These are phyloP conservation scores for Nectriaceae sp. DNA, from an alignment of 2,329 filamentous ascomycete genomes.

Conservation along the genomic window DNA sequence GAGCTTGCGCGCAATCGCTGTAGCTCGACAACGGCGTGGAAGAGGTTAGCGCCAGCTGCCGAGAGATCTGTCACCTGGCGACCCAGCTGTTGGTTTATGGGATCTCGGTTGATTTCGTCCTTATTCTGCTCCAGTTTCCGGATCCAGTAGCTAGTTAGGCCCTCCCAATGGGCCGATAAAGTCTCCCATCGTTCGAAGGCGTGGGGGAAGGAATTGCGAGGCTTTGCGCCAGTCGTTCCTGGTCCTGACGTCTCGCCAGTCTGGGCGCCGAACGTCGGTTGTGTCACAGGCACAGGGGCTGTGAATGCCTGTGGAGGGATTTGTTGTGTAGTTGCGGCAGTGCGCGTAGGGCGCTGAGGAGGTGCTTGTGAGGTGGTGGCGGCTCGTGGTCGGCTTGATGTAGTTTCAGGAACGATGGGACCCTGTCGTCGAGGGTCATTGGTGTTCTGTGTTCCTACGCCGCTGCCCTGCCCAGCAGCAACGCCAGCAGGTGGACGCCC, in stretches of 20 bases:
- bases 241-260: constrained; percentile 20
- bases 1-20: constrained; percentile 92
- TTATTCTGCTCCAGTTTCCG: constrained; percentile 88
- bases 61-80: constrained; percentile 97
- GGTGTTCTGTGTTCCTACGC: constrained; percentile 33
- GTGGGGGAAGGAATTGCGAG: constrained; percentile 82
- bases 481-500: constrained; percentile 56
- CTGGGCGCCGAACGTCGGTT: constrained; percentile 19
- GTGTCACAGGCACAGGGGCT: constrained; percentile 16
- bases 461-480: constrained; percentile 39
- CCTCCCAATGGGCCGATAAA: constrained; percentile 96
- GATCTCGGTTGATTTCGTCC: constrained; percentile 79
- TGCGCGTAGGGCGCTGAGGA: constrained; percentile 21
- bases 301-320: constrained; percentile 24
- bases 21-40: constrained; percentile 95
- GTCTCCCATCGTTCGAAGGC: constrained; percentile 98
- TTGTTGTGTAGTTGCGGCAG: constrained; percentile 11
- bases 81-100: constrained; percentile 83
- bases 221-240: constrained; percentile 33
- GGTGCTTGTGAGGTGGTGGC: constrained; percentile 28
- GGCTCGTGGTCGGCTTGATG: constrained; percentile 28
- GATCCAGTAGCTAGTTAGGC: constrained; percentile 96
- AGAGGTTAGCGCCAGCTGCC: constrained; percentile 92
- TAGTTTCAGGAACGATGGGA: constrained; percentile 28
- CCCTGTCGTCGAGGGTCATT: constrained; percentile 36